Percentiles rank a stretch among this genome's conserved stretches.
Evolutionary conservation across 2,329 filamentous ascomycete species (phyloP).

Genomic region (Colletotrichum truncatum): DNA sequence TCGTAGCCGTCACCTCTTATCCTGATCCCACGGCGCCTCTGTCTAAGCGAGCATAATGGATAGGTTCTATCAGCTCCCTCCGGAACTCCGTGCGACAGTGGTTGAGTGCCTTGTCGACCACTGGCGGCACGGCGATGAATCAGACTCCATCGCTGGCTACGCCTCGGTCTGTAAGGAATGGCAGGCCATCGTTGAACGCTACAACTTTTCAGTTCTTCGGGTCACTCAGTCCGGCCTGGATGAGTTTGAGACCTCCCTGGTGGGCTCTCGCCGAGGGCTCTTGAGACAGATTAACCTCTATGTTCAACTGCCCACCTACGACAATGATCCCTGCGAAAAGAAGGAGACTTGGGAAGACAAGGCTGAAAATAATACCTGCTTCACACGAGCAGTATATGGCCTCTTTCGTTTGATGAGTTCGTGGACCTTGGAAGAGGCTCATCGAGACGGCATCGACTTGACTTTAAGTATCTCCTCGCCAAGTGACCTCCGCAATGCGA

Average conservation of each 20-base stretch:
- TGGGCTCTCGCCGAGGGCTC: slow-evolving; percentile 31
- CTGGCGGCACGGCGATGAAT: slow-evolving; percentile 31
- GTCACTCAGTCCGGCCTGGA: slow-evolving; percentile 30
- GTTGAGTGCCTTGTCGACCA: slow-evolving; percentile 27
- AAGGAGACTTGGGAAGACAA: slow-evolving; percentile 37
- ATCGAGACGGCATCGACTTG: slow-evolving; percentile 29
- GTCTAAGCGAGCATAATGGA: slow-evolving; percentile 18
- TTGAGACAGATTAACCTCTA: slow-evolving; percentile 34
- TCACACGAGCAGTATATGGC: slow-evolving; percentile 34
- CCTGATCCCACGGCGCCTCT: slow-evolving; percentile 14
- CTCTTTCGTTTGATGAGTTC: slow-evolving; percentile 34
- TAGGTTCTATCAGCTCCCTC: slow-evolving; percentile 19
- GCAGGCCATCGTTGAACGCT: slow-evolving; percentile 36
- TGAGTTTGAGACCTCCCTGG: slow-evolving; percentile 34
- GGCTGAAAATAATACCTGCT: slow-evolving; percentile 36
- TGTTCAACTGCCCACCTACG: slow-evolving; percentile 36
- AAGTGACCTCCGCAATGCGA: slow-evolving; percentile 34
- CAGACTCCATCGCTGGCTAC: slow-evolving; percentile 31
- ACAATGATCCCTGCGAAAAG: slow-evolving; percentile 30
- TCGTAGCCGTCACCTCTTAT: not conserved
- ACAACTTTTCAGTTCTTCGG: slow-evolving; percentile 34
- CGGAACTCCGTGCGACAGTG: slow-evolving; percentile 30
- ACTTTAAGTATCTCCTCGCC: slow-evolving; percentile 29
- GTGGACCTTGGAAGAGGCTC: slow-evolving; percentile 32
- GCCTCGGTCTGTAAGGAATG: slow-evolving; percentile 38